Evolutionary conservation across 805 yeast genomes (phyloP), one percentile per base, ranked within the genome.

Genomic region (Suhomyces xylopsoci): DNA sequence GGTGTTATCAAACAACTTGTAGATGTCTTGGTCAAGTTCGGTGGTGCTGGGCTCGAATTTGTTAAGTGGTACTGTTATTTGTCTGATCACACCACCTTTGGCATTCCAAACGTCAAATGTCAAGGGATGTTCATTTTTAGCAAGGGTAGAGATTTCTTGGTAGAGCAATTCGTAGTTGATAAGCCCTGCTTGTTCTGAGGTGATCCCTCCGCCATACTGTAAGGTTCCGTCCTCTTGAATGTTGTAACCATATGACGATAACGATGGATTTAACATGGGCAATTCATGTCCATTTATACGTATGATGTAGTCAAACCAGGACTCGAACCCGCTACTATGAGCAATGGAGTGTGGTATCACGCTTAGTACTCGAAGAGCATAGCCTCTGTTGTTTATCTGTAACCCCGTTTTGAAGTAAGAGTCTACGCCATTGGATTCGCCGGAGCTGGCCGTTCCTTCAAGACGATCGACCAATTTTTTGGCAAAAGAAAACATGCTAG

Each of bases 291-390:
- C 90, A 60, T 93, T 89, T 52, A 91, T 74, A 1, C 88, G 87
- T n/a, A 90, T 78, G 34, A 93, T 82, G 65, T 79, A 93, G 66
- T 93, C 99, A 63, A 93, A 94, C 82, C 90, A 87, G 8, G 94
- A 78, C 68, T 91, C 96, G 26, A 94, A 66, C 2, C 77, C 77
- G 1, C 59, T 52, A 28, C 55, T 54, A 44, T 68, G 69, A 0
- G 73, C 79, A 10, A 55, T 20, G 5, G 78, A 72, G 25, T 70
- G 73, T 9, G 79, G 77, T 7, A 56, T 64, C 17, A 75, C 77
- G n/a, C 62, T 62, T 47, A 65, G 54, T 32, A 75, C 72, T 25
- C 80, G 61, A 49, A 75, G 67, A 3, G 67, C 80, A 54, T 73
- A 68, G 1, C 80, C 80, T 42, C 69, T 67, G 56, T 75, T 75